phyloP scores from a whole-genome alignment of 352 stramenopile species.

The Peronospora belbahrii region DNA sequence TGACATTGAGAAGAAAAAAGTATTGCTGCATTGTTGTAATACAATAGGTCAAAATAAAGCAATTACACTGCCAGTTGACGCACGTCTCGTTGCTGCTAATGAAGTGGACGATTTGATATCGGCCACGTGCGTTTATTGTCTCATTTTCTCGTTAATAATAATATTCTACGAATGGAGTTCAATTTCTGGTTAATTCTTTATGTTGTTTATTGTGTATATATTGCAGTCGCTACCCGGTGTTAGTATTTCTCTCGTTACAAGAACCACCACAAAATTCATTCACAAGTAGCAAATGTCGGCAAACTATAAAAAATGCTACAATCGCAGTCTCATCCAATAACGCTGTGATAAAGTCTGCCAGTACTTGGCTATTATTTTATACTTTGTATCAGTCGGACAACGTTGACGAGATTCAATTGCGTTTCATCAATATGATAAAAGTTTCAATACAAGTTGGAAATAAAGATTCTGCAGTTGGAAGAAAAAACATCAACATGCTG shows the following conservation, averaged over 20 bases:
- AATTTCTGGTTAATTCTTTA: not conserved
- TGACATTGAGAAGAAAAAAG: constrained; percentile 16
- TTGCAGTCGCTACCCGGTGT: constrained; percentile 21
- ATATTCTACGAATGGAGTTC: not conserved
- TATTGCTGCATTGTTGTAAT: constrained; percentile 6
- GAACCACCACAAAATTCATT: not conserved
- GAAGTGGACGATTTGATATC: constrained; percentile 32
- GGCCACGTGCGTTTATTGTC: constrained; percentile 28
- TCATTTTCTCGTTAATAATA: not conserved
- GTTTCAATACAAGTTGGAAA: constrained; percentile 3
- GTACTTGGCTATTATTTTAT: constrained; percentile 19
- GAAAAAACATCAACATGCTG: not conserved
- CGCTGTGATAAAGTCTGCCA: not conserved
- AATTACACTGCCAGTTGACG: constrained; percentile 16
- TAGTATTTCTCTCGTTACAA: constrained; percentile 18
- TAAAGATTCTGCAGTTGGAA: constrained; percentile 1
- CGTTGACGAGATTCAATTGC: constrained; percentile 7
- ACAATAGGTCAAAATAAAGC: not conserved
- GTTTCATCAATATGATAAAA: constrained; percentile 21
- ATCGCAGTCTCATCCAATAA: not conserved
- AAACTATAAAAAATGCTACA: constrained; percentile 3
- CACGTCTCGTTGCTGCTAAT: constrained; percentile 30
- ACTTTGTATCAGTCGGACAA: constrained; percentile 15
- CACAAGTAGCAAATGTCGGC: constrained; percentile 9
- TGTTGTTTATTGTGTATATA: not conserved